These are phyloP conservation scores for Irpex sp. DNA, from an alignment of 1,284 basidiomycete genomes.

Conservation along the genomic window DNA sequence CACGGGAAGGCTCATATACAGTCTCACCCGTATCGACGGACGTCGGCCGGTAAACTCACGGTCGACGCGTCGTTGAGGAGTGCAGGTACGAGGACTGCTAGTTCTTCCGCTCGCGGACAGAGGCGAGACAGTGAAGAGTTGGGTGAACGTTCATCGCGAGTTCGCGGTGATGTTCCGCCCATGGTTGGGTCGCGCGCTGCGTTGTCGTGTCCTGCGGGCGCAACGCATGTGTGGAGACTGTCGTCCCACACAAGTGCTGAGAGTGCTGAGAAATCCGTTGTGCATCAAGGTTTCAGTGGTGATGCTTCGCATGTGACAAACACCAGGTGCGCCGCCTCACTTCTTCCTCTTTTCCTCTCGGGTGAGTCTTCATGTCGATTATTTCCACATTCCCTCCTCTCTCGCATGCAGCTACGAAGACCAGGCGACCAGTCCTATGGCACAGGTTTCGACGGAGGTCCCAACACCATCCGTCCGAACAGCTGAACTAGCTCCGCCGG, in stretches of 20 bases:
- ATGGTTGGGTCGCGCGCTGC: constrained; percentile 20
- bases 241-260: constrained; percentile 3
- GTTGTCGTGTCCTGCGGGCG: constrained; percentile 4
- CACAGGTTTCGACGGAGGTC: constrained; percentile 2
- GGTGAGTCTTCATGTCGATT: constrained; percentile 15
- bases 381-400: not conserved
- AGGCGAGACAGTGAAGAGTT: constrained; percentile 13
- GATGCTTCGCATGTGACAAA: not conserved
- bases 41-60: constrained; percentile 16
- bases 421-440: not conserved
- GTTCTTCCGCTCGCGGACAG: constrained; percentile 9
- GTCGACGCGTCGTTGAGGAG: constrained; percentile 14
- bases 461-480: not conserved
- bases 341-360: constrained; percentile 5
- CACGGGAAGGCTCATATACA: constrained; percentile 19
- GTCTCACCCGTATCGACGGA: constrained; percentile 28
- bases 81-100: constrained; percentile 19
- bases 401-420: constrained; percentile 5
- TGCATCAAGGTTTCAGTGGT: constrained; percentile 8
- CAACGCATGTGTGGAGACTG: constrained; percentile 2
- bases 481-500: not conserved
- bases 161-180: constrained; percentile 16
- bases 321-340: constrained; percentile 16
- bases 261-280: constrained; percentile 14
- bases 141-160: constrained; percentile 13